Evolutionary conservation across 2,329 filamentous ascomycete species (phyloP), one percentile per base, ranked within the genome.

Genomic region (Chaetomiaceae sp.): DNA sequence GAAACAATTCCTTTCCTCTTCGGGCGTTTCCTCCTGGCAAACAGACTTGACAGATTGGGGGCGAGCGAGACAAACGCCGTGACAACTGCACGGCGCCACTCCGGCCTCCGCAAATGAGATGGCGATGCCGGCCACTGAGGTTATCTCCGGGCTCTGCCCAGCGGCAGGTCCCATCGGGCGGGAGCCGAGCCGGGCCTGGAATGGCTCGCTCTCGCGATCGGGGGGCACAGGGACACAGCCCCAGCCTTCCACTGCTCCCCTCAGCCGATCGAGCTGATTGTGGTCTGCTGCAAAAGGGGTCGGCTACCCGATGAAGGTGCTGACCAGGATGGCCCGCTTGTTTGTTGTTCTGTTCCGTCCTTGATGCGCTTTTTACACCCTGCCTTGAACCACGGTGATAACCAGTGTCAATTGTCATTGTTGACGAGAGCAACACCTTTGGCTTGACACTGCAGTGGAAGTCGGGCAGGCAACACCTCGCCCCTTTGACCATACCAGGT

Each of bases 201-300:
- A 33, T 8, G 20, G 31, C 44, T 43, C 51, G 17, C 17, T 23
- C 45, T 25, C 25, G 19, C 14, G 19, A 22, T 25, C 37, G 38
- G 33, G 39, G n/a, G 45, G 40, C 45, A 49, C 45, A 49, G 47
- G 42, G 34, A 47, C 53, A 55, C 47, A 51, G 47, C 52, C 52
- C 47, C 52, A 54, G 31, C 46, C 40, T 49, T 34, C 46, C 39
- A n/a, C n/a, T n/a, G 33, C 33, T 3, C 50, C 36, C 14, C 39
- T 39, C 45, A 49, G 38, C 14, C 27, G n/a, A n/a, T n/a, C n/a
- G n/a, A 31, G 27, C 9, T 12, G 27, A 3, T 31, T 31, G 9
- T 9, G 8, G 27, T 31, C 45, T 45, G 34, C 17, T 22, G 36
- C 22, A 23, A 37, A 36, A 47, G 31, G 34, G 14, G 9, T 31